Conservation (phyloP, 2,329 filamentous ascomycete species). For the Penicillium sp. region DNA sequence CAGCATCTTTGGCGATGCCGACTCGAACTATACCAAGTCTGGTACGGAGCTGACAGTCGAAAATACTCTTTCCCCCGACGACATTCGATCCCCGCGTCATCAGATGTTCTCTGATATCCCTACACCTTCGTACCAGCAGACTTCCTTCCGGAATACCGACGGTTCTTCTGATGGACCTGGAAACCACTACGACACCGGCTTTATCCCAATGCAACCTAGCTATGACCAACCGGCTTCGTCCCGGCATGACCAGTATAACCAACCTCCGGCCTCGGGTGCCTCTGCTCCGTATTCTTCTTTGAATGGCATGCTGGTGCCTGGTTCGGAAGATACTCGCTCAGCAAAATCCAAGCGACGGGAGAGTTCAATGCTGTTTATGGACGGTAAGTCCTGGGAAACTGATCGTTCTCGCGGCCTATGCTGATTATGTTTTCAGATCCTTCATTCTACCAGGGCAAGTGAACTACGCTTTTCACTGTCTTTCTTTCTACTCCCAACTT, state of each 20-base stretch:
- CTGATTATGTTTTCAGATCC: slow-evolving; percentile 2
- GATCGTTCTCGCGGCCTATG: neutral
- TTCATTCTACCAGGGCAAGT: slow-evolving; percentile 17
- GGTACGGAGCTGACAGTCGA: slow-evolving; percentile 44
- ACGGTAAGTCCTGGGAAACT: slow-evolving; percentile 12
- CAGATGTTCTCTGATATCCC: slow-evolving; percentile 66
- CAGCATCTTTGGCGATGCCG: slow-evolving; percentile 71
- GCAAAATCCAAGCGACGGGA: slow-evolving; percentile 48
- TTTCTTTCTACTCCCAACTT: slow-evolving; percentile 1
- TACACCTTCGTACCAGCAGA: slow-evolving; percentile 60
- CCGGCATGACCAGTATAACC: slow-evolving; percentile 29
- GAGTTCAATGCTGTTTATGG: slow-evolving; percentile 49
- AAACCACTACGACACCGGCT: slow-evolving; percentile 49
- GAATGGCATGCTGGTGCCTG: slow-evolving; percentile 42
- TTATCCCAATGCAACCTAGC: slow-evolving; percentile 50
- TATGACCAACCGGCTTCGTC: slow-evolving; percentile 43
- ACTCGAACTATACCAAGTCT: slow-evolving; percentile 36
- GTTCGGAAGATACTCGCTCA: slow-evolving; percentile 33
- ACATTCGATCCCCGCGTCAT: slow-evolving; percentile 60
- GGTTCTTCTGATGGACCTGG: slow-evolving; percentile 22
- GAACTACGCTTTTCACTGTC: slow-evolving; percentile 1
- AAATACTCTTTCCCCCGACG: slow-evolving; percentile 49
- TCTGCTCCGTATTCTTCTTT: slow-evolving; percentile 27
- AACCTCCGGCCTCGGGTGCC: slow-evolving; percentile 14
- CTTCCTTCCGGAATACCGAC: slow-evolving; percentile 44